Base-by-base conservation (phyloP, 768 basidiomycete species). In the Collybia sp. region DNA sequence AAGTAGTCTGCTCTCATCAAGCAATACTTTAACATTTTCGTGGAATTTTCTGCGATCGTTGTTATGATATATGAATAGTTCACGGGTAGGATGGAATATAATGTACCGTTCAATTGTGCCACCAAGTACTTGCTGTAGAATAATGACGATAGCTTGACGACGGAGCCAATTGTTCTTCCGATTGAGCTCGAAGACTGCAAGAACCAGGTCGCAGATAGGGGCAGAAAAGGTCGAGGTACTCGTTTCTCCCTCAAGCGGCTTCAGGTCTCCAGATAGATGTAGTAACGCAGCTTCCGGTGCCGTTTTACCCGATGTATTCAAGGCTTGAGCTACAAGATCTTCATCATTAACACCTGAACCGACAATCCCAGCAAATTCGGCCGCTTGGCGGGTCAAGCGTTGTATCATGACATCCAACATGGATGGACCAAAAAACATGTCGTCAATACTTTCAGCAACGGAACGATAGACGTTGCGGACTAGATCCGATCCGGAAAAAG, bases 111-210 rank as follows among this genome's bases (percentile, higher is more conserved):
- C 96, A 55, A 98, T 93, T 0, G 96, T 97, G 12, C 90, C 89
- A 10, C 94, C 95, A 2, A 99, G 74, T 3, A 98, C 83, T 59
- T 98, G 95, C 60, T 98, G 96, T 42, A 98, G 67, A 48, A 98
- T 93, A 43, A 98, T 91, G 12, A 98, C 88, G 54, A 96, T 92
- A 2, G 96, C 94, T 61, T 98, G 96, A 15, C 91, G 73, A 43
- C 95, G 76, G 19, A 98, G 71, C 96, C 96, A 99, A 55, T 95
- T 96, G 57, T 94, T 93, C 64, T 90, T 85, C 73, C 91, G 93
- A 67, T 96, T 84, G 13, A 98, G 78, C 63, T 96, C 94, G 55
- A 99, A 98, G 9, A 97, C 75, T 11, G 94, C 91, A 44, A 98
- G 75, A 39, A 97, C 75, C 19, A 99, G 69, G 58, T 99, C 94